Base-by-base conservation (phyloP, 176 grass and related monocot species). In the Pontederia crassipes region DNA sequence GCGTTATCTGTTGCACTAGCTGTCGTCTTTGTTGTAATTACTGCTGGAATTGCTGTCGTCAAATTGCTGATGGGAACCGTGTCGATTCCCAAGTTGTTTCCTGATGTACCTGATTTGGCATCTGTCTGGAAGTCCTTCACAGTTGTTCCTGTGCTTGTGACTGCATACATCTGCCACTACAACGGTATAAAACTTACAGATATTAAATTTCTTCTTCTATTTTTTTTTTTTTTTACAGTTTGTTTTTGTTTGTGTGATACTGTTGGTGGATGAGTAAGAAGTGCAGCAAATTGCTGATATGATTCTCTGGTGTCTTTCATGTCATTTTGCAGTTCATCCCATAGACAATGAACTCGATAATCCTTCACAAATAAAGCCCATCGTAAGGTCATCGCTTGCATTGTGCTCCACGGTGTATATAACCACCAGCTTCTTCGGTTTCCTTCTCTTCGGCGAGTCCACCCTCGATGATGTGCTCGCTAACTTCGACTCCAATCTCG, bases 61-160 rank as follows among this genome's bases (percentile, higher is more conserved):
- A 97, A 97, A 72, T 69, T 97, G 76, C 68, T 97, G 46, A 32
- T 28, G 9, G 92, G 87, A 73, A 80, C 83, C 32, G 73, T 97
- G 65, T 72, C 79, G 16, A 91, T 91, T 81, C 92, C 92, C 17
- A 90, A 88, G 64, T 78, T 97, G 73, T 97, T 97, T 66, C 92
- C 92, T 27, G 59, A 68, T 18, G 15, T 88, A 75, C 71, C 81
- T 45, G 79, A 97, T 77, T 68, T 85, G 35, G 77, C 84, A 73
- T 91, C 93, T 61, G 74, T 97, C 12, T 88, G 87, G 93, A 83
- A 88, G 52, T 84, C 91, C 57, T 97, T 97, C 61, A 97, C 93
- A 54, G 78, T 79, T 12, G 87, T 97, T 18, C 93, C 93, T 11
- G 67, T 97, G 70, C 78, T 91, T 64, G 93, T 97, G 70, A 97